Percentiles rank a stretch among this genome's conserved stretches.
phyloP scores from a whole-genome alignment of 768 basidiomycete species.

The Trametes coccinea region DNA sequence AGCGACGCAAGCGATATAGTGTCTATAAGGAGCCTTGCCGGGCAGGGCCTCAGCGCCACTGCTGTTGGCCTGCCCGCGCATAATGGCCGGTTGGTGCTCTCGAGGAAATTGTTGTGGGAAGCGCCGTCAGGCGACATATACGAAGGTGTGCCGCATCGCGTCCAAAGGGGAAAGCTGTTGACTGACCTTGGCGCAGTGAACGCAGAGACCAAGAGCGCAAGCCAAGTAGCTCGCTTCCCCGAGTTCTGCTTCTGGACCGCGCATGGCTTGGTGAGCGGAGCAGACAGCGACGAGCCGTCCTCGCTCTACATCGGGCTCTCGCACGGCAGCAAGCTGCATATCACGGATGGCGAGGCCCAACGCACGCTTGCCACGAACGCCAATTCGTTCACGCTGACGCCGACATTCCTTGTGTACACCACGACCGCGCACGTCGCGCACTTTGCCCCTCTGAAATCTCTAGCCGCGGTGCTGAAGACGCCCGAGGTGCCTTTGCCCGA shows the following conservation, averaged over 20 bases:
- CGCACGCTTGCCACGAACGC: conserved; percentile 49
- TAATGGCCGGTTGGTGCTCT: conserved; percentile 52
- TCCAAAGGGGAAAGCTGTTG: background rate
- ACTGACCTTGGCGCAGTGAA: conserved; percentile 21
- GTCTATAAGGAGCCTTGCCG: conserved; percentile 12
- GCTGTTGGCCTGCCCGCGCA: conserved; percentile 19
- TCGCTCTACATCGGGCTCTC: conserved; percentile 64
- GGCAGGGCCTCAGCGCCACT: background rate
- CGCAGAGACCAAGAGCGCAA: background rate
- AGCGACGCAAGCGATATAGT: conserved; percentile 24
- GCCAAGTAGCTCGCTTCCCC: conserved; percentile 44
- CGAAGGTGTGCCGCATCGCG: conserved; percentile 25
- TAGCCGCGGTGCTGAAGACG: conserved; percentile 27
- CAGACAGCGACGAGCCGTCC: conserved; percentile 6
- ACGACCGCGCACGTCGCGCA: conserved; percentile 79
- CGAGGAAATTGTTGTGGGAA: conserved; percentile 42
- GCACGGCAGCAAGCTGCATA: conserved; percentile 63
- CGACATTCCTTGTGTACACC: conserved; percentile 82
- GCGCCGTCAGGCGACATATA: conserved; percentile 48
- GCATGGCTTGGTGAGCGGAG: conserved; percentile 24
- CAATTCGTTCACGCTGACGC: conserved; percentile 73
- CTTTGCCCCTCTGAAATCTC: conserved; percentile 58
- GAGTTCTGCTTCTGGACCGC: conserved; percentile 59
- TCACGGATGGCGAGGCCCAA: conserved; percentile 36
- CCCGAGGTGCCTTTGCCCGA: conserved; percentile 19